phyloP scores from a whole-genome alignment of 345 rosid genomes.

The Reutealis trisperma region DNA sequence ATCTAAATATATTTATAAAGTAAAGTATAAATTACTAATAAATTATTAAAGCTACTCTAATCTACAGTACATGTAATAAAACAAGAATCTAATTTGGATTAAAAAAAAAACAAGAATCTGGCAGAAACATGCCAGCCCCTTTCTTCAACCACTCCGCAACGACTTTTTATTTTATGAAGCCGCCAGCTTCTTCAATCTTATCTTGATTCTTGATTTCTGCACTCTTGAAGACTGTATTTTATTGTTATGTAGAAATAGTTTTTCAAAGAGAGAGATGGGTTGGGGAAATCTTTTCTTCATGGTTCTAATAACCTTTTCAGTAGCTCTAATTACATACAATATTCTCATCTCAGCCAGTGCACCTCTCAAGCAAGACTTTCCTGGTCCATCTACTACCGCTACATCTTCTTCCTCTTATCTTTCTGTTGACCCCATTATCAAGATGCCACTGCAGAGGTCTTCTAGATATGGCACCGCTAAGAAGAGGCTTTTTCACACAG shows the following conservation, averaged over 20 bases:
- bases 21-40: too few relatives aligned
- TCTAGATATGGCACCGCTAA: conserved; percentile 21
- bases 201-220: neutral
- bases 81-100: too few relatives aligned
- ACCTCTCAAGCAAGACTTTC: conserved; percentile 80
- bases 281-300: conserved; percentile 76
- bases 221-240: neutral
- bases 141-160: conserved; percentile 1
- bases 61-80: too few relatives aligned
- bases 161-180: conserved; percentile 9
- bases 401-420: conserved; percentile 18
- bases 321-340: conserved; percentile 91
- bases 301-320: conserved; percentile 65
- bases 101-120: neutral
- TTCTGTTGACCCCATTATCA: conserved; percentile 67
- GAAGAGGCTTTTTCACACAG: conserved; percentile 88
- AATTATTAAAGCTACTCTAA: too few relatives aligned
- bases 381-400: conserved; percentile 61
- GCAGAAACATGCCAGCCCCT: neutral
- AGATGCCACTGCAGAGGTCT: conserved; percentile 66
- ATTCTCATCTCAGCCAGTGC: conserved; percentile 92
- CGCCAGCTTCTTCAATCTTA: conserved; percentile 1
- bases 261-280: conserved; percentile 47
- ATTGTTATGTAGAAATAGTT: neutral
- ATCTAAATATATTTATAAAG: too few relatives aligned